Evolutionary conservation across 305 asterid species (phyloP).

Genomic region (Petunia hybrid): DNA sequence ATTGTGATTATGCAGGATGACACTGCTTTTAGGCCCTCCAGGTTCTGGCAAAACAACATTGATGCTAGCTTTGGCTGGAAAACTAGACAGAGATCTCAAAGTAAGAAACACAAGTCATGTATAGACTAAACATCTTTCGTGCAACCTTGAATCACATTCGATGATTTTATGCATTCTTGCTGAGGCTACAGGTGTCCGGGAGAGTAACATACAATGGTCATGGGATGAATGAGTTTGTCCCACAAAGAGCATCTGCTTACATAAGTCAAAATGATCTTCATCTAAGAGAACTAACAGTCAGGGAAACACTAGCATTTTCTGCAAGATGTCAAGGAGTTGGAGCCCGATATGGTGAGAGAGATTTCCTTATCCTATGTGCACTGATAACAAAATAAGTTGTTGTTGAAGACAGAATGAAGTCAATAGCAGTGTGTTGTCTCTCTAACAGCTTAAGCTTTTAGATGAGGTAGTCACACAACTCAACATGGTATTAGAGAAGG

Average conservation of each 20-base stretch:
- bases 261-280: constrained; percentile 38
- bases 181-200: constrained; percentile 24
- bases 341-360: constrained; percentile 33
- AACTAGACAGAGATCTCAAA: constrained; percentile 69
- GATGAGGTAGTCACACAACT: no score
- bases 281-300: constrained; percentile 40
- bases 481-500: no score
- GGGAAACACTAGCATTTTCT: constrained; percentile 42
- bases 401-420: no score
- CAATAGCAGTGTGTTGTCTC: no score
- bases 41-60: constrained; percentile 82
- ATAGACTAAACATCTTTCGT: background rate
- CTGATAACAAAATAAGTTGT: no score
- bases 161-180: background rate
- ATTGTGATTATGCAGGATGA: constrained; percentile 61
- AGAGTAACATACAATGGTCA: constrained; percentile 32
- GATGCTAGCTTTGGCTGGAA: constrained; percentile 86
- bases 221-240: constrained; percentile 28
- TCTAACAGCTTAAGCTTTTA: no score
- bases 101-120: constrained; percentile 41
- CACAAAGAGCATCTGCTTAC: constrained; percentile 34
- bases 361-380: background rate
- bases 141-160: background rate
- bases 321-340: constrained; percentile 46
- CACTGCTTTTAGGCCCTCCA: constrained; percentile 84